Conservation (phyloP, 148 eudicot genomes). For the Chenopodium formosanum region DNA sequence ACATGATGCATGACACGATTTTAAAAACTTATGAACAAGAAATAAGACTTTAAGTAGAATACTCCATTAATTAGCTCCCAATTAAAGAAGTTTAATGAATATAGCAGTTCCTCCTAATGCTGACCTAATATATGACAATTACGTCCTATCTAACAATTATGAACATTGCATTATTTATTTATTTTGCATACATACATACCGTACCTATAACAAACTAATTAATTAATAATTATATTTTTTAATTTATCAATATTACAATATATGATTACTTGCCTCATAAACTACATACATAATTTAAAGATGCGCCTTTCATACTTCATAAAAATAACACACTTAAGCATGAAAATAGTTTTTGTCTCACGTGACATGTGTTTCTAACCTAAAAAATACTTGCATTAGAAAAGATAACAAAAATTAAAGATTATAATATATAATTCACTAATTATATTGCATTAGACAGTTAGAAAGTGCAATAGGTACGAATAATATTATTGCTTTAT, state of each 20-base stretch:
- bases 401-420: neutral
- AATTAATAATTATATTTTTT: neutral
- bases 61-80: conserved; percentile 4
- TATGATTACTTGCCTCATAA: neutral
- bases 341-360: conserved; percentile 17
- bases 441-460: conserved; percentile 11
- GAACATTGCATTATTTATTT: neutral
- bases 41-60: conserved; percentile 11
- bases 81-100: conserved; percentile 1
- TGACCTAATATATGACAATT: conserved; percentile 19
- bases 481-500: conserved; percentile 16
- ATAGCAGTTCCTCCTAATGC: conserved; percentile 5
- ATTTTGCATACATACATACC: neutral
- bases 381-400: conserved; percentile 13
- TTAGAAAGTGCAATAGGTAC: conserved; percentile 19
- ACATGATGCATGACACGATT: conserved; percentile 7
- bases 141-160: conserved; percentile 15
- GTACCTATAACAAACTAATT: neutral
- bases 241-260: too few species aligned
- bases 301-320: neutral
- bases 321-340: conserved; percentile 6
- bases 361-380: conserved; percentile 26
- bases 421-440: neutral
- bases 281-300: neutral
- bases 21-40: neutral